Conservation (phyloP, 2,329 filamentous ascomycete species). For the Neopestalotiopsis rosae region DNA sequence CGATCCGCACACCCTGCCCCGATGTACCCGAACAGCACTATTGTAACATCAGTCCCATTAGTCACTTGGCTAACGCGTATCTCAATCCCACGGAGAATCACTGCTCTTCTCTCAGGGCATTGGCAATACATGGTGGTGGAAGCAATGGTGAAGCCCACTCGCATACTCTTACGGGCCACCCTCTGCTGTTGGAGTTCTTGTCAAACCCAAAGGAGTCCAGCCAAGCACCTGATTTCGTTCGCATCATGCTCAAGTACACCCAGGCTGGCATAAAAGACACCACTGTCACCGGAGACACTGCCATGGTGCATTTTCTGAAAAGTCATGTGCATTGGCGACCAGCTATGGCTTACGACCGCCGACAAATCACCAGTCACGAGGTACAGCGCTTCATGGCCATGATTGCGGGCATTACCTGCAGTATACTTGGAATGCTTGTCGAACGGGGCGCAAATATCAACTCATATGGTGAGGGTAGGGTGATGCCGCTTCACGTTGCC, state of each 20-base stretch:
- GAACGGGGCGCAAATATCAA: slow-evolving; percentile 7
- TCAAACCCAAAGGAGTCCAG: neutral
- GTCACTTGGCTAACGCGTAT: slow-evolving; percentile 1
- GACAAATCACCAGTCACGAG: neutral
- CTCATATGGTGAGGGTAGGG: neutral
- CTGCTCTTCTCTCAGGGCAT: neutral
- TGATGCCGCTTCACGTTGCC: slow-evolving; percentile 8
- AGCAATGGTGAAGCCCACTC: neutral
- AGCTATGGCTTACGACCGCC: neutral
- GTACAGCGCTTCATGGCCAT: neutral
- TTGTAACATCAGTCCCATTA: slow-evolving; percentile 5
- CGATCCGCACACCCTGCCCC: neutral
- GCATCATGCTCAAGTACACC: neutral
- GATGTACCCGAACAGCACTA: neutral
- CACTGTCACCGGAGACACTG: neutral
- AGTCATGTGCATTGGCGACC: slow-evolving; percentile 12
- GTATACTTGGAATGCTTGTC: neutral
- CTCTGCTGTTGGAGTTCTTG: slow-evolving; percentile 10
- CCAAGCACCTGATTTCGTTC: neutral
- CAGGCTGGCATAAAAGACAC: neutral
- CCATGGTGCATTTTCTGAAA: slow-evolving; percentile 3
- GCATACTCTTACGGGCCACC: slow-evolving; percentile 6
- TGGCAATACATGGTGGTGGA: slow-evolving; percentile 4
- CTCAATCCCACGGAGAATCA: slow-evolving; percentile 1
- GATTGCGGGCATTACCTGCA: neutral